Conservation (phyloP, 441 rosid species). For the Capsella rubella region DNA sequence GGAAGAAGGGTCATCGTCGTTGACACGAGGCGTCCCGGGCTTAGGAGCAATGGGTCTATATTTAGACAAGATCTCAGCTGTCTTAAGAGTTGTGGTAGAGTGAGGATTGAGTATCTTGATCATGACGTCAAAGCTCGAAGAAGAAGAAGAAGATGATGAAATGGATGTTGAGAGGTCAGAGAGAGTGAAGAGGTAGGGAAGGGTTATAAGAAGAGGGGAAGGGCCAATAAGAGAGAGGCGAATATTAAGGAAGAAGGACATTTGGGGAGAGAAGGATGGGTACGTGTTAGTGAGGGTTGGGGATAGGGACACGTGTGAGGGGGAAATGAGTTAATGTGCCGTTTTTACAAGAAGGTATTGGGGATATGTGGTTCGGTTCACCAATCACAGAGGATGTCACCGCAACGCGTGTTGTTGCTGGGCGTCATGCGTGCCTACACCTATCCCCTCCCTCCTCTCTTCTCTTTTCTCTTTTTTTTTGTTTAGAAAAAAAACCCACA, state of each 20-base stretch:
- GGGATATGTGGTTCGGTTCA: constrained; percentile 40
- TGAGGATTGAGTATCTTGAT: constrained; percentile 70
- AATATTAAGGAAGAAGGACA: constrained; percentile 54
- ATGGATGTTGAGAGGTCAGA: constrained; percentile 12
- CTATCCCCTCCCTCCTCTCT: constrained; percentile 49
- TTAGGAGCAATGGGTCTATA: constrained; percentile 94
- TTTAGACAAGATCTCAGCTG: constrained; percentile 93
- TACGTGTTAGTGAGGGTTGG: constrained; percentile 67
- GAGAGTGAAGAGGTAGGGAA: constrained; percentile 28
- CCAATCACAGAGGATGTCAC: constrained; percentile 55
- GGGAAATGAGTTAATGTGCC: constrained; percentile 47
- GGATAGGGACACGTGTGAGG: constrained; percentile 64
- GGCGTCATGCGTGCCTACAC: constrained; percentile 86
- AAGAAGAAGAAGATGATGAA: neutral
- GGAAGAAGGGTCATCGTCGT: constrained; percentile 48
- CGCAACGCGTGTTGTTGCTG: constrained; percentile 69
- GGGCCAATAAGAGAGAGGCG: constrained; percentile 70
- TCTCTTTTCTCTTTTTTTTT: neutral
- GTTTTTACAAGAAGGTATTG: constrained; percentile 26
- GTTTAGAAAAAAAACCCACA: constrained; percentile 15
- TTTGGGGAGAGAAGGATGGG: constrained; percentile 64
- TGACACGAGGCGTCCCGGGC: constrained; percentile 55
- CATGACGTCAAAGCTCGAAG: constrained; percentile 50
- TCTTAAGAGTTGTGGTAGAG: constrained; percentile 59
- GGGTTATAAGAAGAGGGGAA: constrained; percentile 26